Evolutionary conservation across 2,329 filamentous ascomycete species (phyloP), one percentile per base, ranked within the genome.

Genomic region (Colletotrichum falcatum): DNA sequence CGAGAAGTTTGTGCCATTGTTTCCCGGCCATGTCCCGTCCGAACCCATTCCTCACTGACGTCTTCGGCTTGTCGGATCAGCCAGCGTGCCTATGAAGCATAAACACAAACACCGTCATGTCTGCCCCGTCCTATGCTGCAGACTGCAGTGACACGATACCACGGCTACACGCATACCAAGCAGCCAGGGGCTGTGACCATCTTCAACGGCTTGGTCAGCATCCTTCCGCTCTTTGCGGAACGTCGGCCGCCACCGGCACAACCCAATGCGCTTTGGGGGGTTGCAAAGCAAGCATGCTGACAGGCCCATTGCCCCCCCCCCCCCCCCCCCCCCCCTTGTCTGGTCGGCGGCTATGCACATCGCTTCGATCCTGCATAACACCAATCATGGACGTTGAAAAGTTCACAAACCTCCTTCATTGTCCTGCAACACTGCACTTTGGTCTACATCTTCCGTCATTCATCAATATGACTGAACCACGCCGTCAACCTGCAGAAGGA

Each of bases 341-440:
- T 53, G 67, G 63, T 70, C 63, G 63, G 67, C 67, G 67, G 67
- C 62, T 70, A 70, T 70, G 67, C 67, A 70, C 67, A 70, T 70
- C 67, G 67, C 67, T 70, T 70, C 67, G 23, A 66, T n/a, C 12
- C 55, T 70, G 63, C 62, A 70, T 70, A 66, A 70, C 44, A 54
- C 67, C 67, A 70, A 70, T 66, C 55, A 58, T 42, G 5, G 42
- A 39, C 20, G 23, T 54, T 49, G 20, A 46, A 28, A 44, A 44
- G 37, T 61, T 70, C 56, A 70, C 49, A 66, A 70, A 61, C 28
- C 44, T 49, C 35, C 53, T 51, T 55, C 16, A 28, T 54, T 56
- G 42, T 64, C 26, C 39, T 33, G 23, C 54, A 39, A 33, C 23
- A 23, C 42, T 35, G 39, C 46, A 35, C 44, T 46, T 44, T 61